A percentile compares a stretch with the other conserved stretches of the same genome.
phyloP scores from a whole-genome alignment of 106 monocot species.

The Iris macrosiphon region DNA sequence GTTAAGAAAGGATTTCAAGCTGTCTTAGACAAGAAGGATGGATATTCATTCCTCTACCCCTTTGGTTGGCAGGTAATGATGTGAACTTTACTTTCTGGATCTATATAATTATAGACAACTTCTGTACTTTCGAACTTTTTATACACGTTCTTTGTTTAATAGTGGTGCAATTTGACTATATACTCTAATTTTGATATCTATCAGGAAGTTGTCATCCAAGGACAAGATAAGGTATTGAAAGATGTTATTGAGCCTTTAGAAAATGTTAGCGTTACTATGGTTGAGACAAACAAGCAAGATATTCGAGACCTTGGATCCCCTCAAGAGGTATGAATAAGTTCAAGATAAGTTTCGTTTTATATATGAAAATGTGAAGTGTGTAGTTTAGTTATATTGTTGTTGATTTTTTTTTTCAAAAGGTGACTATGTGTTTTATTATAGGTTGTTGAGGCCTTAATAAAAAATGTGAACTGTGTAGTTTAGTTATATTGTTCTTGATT shows the following conservation, averaged over 20 bases:
- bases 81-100: neutral
- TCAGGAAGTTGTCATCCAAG: conserved; percentile 86
- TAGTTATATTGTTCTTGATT: too few relatives aligned
- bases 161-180: conserved; percentile 9
- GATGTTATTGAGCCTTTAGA: conserved; percentile 96
- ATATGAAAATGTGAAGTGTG: too few relatives aligned
- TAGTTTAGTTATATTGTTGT: too few relatives aligned
- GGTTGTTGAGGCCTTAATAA: too few relatives aligned
- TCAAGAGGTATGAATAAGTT: conserved; percentile 42
- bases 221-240: conserved; percentile 95
- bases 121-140: neutral
- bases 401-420: too few relatives aligned
- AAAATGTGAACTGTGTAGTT: too few relatives aligned
- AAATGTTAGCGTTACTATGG: conserved; percentile 81
- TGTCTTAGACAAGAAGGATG: conserved; percentile 74
- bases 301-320: conserved; percentile 78
- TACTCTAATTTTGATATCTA: conserved; percentile 16
- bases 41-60: conserved; percentile 84
- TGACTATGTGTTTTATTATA: too few relatives aligned
- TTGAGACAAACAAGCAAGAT: conserved; percentile 71
- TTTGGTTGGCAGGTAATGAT: conserved; percentile 87
- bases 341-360: neutral
- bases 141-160: conserved; percentile 1
- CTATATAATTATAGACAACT: neutral
- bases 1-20: conserved; percentile 79